phyloP scores from a whole-genome alignment of 306 rosid genomes.

The Acacia crassicarpa region DNA sequence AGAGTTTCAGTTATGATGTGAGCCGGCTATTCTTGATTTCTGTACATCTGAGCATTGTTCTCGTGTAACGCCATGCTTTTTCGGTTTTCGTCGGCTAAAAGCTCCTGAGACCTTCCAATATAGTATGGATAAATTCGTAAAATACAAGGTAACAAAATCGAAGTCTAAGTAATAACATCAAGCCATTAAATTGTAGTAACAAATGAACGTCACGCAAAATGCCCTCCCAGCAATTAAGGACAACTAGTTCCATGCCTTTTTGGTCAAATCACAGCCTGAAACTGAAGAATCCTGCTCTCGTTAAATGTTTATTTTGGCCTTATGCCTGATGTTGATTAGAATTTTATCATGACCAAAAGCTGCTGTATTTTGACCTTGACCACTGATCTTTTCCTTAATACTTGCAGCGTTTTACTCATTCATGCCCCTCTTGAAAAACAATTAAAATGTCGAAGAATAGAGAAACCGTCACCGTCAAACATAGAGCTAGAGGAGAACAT shows the following conservation, averaged over 20 bases:
- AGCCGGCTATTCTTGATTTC: neutral
- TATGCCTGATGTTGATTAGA: neutral
- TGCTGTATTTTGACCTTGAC: neutral
- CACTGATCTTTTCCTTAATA: neutral
- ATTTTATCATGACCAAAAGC: neutral
- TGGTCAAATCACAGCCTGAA: neutral
- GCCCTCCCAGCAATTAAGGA: slow-evolving; percentile 1
- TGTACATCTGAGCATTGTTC: slow-evolving; percentile 14
- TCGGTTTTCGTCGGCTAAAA: neutral
- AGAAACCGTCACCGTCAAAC: neutral
- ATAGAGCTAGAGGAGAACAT: neutral
- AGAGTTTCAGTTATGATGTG: neutral
- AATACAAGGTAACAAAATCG: neutral
- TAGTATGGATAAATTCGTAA: neutral
- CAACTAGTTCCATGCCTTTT: neutral
- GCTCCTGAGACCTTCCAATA: neutral
- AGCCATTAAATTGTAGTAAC: neutral
- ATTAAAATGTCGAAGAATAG: neutral
- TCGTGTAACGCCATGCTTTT: slow-evolving; percentile 10
- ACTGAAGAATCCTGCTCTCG: neutral
- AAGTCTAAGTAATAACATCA: neutral
- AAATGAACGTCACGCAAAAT: neutral
- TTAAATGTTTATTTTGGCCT: neutral
- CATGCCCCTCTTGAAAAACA: neutral
- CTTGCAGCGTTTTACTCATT: neutral